These are phyloP conservation scores for Amphirosellinia nigrospora DNA, from an alignment of 495 filamentous ascomycete genomes.

Conservation along the genomic window DNA sequence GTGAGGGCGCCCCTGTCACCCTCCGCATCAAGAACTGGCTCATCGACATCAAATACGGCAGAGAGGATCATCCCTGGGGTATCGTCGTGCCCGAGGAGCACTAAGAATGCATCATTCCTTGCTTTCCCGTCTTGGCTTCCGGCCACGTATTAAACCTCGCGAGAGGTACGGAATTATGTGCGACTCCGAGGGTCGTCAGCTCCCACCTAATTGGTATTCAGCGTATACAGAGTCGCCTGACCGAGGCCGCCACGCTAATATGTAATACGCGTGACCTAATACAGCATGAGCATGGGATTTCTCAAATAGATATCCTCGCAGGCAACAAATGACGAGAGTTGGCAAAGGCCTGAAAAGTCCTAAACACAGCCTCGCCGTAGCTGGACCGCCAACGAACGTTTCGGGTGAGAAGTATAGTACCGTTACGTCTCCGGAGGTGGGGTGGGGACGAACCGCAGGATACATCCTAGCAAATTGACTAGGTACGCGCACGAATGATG, in stretches of 20 bases:
- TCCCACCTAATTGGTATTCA: neutral
- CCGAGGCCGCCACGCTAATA: constrained; percentile 2
- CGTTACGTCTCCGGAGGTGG: constrained; percentile 21
- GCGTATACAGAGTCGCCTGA: neutral
- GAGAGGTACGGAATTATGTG: constrained; percentile 1
- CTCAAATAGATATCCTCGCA: neutral
- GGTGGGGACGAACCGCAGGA: constrained; percentile 25
- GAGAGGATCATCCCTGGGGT: constrained; percentile 79
- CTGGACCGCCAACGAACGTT: neutral
- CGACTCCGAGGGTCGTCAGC: neutral
- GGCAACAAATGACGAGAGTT: neutral
- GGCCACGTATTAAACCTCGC: neutral
- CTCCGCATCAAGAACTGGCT: constrained; percentile 78
- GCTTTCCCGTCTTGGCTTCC: constrained; percentile 16
- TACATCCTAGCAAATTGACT: constrained; percentile 1
- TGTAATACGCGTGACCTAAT: neutral
- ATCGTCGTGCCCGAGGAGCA: constrained; percentile 69
- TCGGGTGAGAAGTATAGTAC: neutral
- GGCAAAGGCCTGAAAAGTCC: constrained; percentile 14
- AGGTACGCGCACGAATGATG: constrained; percentile 6
- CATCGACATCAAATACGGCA: constrained; percentile 84
- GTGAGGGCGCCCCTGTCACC: constrained; percentile 68
- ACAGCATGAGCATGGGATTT: neutral
- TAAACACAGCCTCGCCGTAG: constrained; percentile 1
- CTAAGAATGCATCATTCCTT: constrained; percentile 21